Percentiles rank a stretch among this genome's conserved stretches.
These are phyloP conservation scores for Ambrosia artemisiifolia DNA, from an alignment of 129 eudicot genomes.

Conservation along the genomic window DNA sequence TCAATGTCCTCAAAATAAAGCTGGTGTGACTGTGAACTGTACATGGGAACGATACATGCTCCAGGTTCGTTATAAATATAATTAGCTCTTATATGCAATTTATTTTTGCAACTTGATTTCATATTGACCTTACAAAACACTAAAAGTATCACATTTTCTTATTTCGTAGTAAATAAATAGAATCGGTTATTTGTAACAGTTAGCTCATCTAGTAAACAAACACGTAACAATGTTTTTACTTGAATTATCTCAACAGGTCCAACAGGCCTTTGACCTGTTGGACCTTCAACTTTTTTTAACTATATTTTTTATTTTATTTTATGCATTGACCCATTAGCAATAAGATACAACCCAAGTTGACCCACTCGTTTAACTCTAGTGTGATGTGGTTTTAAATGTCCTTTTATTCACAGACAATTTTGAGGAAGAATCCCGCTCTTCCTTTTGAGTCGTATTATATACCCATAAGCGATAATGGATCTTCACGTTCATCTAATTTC, in stretches of 20 bases:
- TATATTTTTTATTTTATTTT: not conserved
- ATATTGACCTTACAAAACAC: not conserved
- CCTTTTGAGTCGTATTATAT: slow-evolving; percentile 64
- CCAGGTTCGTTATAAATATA: slow-evolving; percentile 25
- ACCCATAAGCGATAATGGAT: slow-evolving; percentile 45
- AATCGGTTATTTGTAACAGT: not conserved
- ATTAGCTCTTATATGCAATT: not conserved
- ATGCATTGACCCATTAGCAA: not conserved
- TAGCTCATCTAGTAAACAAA: too few relatives aligned
- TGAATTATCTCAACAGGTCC: too few relatives aligned
- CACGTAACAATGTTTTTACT: too few relatives aligned
- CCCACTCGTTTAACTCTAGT: not conserved
- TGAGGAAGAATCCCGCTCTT: slow-evolving; percentile 43
- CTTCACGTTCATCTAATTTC: slow-evolving; percentile 46
- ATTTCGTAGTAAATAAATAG: not conserved
- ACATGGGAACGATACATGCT: slow-evolving; percentile 31
- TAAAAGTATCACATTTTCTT: not conserved
- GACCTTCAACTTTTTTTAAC: not conserved
- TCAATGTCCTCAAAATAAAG: slow-evolving; percentile 37
- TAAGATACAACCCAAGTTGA: not conserved
- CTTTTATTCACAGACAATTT: slow-evolving; percentile 49
- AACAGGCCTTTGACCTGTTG: too few relatives aligned
- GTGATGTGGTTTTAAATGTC: not conserved
- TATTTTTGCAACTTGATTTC: slow-evolving; percentile 3
- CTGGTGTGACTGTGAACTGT: slow-evolving; percentile 35